Conservation (phyloP, 1,284 basidiomycete genomes). For the Porogramme epimiltina region DNA sequence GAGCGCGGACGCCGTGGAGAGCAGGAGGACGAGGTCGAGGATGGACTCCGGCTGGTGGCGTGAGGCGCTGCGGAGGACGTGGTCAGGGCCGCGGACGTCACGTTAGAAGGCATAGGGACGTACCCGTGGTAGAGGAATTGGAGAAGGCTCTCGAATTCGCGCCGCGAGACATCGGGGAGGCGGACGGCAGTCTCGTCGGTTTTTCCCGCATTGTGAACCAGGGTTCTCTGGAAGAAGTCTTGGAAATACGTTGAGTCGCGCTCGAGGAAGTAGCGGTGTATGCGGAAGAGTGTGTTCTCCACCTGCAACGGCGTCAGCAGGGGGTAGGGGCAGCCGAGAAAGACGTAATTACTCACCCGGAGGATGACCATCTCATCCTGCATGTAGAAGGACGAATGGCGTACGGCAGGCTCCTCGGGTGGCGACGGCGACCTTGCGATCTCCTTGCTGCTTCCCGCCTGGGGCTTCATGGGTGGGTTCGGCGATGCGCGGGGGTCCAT, state of each 20-base stretch:
- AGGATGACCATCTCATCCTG: constrained; percentile 30
- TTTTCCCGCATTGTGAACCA: constrained; percentile 18
- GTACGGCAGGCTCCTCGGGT: constrained; percentile 14
- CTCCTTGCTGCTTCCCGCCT: constrained; percentile 12
- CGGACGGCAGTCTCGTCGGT: constrained; percentile 25
- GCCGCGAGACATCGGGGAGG: constrained; percentile 22
- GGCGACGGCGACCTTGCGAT: constrained; percentile 7
- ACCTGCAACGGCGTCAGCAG: constrained; percentile 24
- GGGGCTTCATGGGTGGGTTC: too few relatives aligned
- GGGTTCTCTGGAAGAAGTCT: constrained; percentile 29
- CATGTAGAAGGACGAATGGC: constrained; percentile 29
- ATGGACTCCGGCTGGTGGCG: constrained; percentile 17
- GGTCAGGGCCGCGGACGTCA: not conserved
- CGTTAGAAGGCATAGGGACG: not conserved
- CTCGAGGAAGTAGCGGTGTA: constrained; percentile 35
- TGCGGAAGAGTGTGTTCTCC: constrained; percentile 30
- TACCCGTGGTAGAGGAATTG: constrained; percentile 31
- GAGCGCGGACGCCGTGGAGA: constrained; percentile 28
- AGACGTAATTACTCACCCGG: constrained; percentile 13
- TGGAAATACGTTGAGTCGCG: constrained; percentile 35
- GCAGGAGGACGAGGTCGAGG: constrained; percentile 23
- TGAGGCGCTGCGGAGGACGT: constrained; percentile 4
- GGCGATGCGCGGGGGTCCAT: constrained; percentile 12
- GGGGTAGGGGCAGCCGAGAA: not conserved
- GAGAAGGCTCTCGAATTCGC: constrained; percentile 30